Evolutionary conservation across 768 basidiomycete genomes (phyloP).

Genomic region (Leccinum fibrillosum): DNA sequence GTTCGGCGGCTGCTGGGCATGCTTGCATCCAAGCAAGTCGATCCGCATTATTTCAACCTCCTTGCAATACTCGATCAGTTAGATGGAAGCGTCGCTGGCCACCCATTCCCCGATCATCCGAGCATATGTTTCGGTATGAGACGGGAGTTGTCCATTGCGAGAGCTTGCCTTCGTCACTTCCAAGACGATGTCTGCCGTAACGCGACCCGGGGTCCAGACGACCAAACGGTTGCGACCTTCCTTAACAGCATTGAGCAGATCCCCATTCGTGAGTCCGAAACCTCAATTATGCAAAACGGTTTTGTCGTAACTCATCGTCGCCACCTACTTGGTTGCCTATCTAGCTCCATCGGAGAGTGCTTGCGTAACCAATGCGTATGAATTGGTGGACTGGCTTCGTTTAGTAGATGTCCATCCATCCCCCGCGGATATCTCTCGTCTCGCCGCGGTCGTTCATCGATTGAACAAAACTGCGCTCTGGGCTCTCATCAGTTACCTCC

Average conservation of each 20-base stretch:
- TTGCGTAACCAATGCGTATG: slow-evolving; percentile 43
- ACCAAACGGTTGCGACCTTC: slow-evolving; percentile 37
- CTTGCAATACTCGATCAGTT: slow-evolving; percentile 35
- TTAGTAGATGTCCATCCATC: slow-evolving; percentile 38
- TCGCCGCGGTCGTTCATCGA: slow-evolving; percentile 38
- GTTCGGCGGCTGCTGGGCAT: slow-evolving; percentile 59
- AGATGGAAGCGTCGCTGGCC: slow-evolving; percentile 30
- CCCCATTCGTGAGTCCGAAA: slow-evolving; percentile 43
- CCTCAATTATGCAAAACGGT: background rate
- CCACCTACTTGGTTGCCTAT: background rate
- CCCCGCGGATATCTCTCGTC: slow-evolving; percentile 37
- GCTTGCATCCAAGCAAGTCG: slow-evolving; percentile 52
- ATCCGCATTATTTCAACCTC: slow-evolving; percentile 35
- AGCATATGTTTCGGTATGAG: slow-evolving; percentile 38
- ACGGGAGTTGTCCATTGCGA: slow-evolving; percentile 44
- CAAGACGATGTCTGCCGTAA: slow-evolving; percentile 4
- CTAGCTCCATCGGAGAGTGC: slow-evolving; percentile 38
- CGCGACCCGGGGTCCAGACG: background rate
- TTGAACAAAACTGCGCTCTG: slow-evolving; percentile 42
- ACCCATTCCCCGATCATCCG: slow-evolving; percentile 34
- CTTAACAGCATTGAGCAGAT: slow-evolving; percentile 41
- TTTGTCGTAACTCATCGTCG: background rate
- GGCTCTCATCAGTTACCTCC: slow-evolving; percentile 41
- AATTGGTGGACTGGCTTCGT: slow-evolving; percentile 65
- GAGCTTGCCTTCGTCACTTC: slow-evolving; percentile 34